A percentile compares a stretch with the other conserved stretches of the same genome.
Conservation (phyloP, 2,329 filamentous ascomycete genomes). For the Penicillium expansum region DNA sequence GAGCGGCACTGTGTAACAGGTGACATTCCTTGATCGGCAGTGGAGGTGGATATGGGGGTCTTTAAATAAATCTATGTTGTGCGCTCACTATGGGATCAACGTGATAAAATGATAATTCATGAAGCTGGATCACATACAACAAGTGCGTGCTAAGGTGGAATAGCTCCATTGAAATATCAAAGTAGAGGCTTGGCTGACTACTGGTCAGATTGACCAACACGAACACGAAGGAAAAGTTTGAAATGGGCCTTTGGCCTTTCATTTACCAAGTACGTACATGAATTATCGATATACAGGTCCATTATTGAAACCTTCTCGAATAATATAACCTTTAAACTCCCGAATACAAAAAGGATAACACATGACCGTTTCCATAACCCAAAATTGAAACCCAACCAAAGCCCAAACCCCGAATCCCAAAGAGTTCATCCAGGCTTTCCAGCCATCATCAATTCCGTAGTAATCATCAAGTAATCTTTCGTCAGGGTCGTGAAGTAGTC, state of each 20-base stretch:
- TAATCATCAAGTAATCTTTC: slow-evolving; percentile 4
- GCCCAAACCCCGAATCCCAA: slow-evolving; percentile 2
- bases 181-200: neutral
- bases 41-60: neutral
- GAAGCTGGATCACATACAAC: neutral
- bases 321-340: neutral
- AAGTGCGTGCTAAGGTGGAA: neutral
- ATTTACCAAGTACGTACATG: neutral
- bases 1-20: slow-evolving; percentile 2
- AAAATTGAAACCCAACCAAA: neutral
- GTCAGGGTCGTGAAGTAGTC: slow-evolving; percentile 3
- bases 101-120: neutral
- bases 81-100: too few species aligned
- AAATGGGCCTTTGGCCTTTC: neutral
- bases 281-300: neutral
- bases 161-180: neutral
- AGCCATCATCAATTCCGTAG: slow-evolving; percentile 4
- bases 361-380: neutral
- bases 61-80: neutral
- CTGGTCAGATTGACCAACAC: neutral
- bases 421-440: neutral
- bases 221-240: neutral
- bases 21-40: neutral
- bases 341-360: neutral
- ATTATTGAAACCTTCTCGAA: neutral